Evolutionary conservation across 2,329 filamentous ascomycete species (phyloP), one percentile per base, ranked within the genome.

Genomic region (Aureobasidium melanogenum): DNA sequence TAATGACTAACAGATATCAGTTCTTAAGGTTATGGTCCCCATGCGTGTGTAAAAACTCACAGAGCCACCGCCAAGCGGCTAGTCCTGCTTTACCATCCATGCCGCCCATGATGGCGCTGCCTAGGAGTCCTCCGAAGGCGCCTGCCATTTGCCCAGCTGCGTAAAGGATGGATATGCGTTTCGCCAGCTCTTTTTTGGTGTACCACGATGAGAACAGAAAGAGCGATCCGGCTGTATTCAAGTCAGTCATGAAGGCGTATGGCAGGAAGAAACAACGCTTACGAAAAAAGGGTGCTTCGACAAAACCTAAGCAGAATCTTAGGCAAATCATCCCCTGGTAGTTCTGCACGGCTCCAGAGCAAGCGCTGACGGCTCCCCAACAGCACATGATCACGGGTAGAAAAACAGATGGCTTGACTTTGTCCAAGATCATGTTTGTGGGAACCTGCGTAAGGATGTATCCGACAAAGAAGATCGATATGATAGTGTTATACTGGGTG

Each of bases 101-200:
- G 5, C 59, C 50, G 17, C 65, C 55, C 24, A 67, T 32, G 15
- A 63, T 60, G 30, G 48, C 48, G n/a, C 48, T 51, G 10, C 48
- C 48, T 1, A 83, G 69, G n/a, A 83, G 68, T 0, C 81, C 80
- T 1, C 76, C 77, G 52, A 83, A 79, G 1, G 78, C 78, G 17
- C 80, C 79, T 1, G 80, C 78, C 47, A 82, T 67, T 44, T 72
- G 75, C 5, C 74, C 74, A 0, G 76, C 74, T 48, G 72, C 75
- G 65, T 77, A 78, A 67, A 79, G 76, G 1, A 80, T 67, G 3
- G 77, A 76, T 38, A 76, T 72, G 12, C 79, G 71, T 78, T 80
- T 77, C 47, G 82, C 82, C 61, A 82, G 83, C 69, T 88, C 84
- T 63, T 82, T 76, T 81, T 81, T 77, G 77, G 80, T 65, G 73